Conservation (phyloP, 2,329 filamentous ascomycete genomes). For the Plenodomus biglobosus region DNA sequence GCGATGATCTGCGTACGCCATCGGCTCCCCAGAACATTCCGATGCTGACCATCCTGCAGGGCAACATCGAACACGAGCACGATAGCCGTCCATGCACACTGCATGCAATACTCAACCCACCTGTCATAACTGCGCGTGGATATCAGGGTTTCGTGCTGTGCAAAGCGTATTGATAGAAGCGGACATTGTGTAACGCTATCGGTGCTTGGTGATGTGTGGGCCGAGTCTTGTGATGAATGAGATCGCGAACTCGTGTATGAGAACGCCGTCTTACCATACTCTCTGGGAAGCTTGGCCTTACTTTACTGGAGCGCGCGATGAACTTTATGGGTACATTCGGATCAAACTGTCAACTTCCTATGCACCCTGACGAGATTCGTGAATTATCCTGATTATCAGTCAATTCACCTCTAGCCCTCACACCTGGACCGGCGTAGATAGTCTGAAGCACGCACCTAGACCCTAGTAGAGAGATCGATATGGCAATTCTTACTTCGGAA, state of each 20-base stretch:
- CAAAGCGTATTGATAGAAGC: slow-evolving; percentile 2
- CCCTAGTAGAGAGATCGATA: neutral
- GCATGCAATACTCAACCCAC: neutral
- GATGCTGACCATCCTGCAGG: slow-evolving; percentile 3
- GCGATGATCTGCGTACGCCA: slow-evolving; percentile 1
- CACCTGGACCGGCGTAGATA: neutral
- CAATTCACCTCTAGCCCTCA: neutral
- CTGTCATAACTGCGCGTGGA: slow-evolving; percentile 2
- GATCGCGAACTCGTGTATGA: slow-evolving; percentile 1
- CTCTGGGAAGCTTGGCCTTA: neutral
- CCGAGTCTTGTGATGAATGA: slow-evolving; percentile 4
- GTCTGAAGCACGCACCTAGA: neutral
- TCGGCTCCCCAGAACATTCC: slow-evolving; percentile 7
- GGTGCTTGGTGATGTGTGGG: slow-evolving; percentile 5
- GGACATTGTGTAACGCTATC: neutral
- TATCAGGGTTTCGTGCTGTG: neutral
- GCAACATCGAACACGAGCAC: neutral
- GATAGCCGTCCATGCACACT: slow-evolving; percentile 1
- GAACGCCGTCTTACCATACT: slow-evolving; percentile 5
- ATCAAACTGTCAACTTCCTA: neutral
- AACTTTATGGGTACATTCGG: neutral
- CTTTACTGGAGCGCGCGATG: neutral
- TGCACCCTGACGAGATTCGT: slow-evolving; percentile 1
- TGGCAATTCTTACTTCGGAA: slow-evolving; percentile 1
- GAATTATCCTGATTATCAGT: slow-evolving; percentile 2